phyloP scores from a whole-genome alignment of 176 grass and related monocot species.

The Puya raimondii region DNA sequence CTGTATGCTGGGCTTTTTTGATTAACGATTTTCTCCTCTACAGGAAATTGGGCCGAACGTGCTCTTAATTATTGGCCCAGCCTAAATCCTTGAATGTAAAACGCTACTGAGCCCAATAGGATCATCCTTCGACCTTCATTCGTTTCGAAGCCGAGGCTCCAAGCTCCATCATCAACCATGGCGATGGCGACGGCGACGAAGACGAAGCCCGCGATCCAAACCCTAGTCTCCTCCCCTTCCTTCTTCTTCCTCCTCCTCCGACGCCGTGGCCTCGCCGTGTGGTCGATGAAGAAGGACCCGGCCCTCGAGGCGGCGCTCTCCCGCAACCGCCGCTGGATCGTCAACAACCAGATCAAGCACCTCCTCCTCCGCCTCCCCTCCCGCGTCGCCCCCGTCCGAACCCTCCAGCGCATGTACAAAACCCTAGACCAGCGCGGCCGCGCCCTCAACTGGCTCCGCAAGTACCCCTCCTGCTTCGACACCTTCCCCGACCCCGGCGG shows the following conservation, averaged over 20 bases:
- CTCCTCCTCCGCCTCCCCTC: conserved; percentile 65
- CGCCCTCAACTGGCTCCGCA: conserved; percentile 86
- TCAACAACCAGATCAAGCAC: conserved; percentile 95
- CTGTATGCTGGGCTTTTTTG: too few species aligned
- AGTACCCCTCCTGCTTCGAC: conserved; percentile 88
- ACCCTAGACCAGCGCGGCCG: conserved; percentile 73
- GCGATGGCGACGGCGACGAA: too few species aligned
- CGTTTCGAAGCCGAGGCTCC: too few species aligned
- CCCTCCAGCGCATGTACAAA: conserved; percentile 71
- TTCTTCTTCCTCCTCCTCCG: background rate
- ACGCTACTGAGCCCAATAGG: too few species aligned
- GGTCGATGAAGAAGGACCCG: conserved; percentile 78
- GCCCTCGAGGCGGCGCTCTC: conserved; percentile 55
- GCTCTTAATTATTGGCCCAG: too few species aligned
- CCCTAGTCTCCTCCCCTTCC: background rate
- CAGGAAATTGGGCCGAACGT: too few species aligned
- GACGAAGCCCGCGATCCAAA: background rate
- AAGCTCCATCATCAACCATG: too few species aligned
- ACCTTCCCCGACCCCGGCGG: conserved; percentile 26
- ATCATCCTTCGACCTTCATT: too few species aligned
- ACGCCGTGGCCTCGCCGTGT: conserved; percentile 43
- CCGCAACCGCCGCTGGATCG: conserved; percentile 81
- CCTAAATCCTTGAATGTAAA: too few species aligned
- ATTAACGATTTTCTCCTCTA: too few species aligned
- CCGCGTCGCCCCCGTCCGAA: conserved; percentile 48